Evolutionary conservation across 306 rosid genomes (phyloP).

Genomic region (Datisca glomerata): DNA sequence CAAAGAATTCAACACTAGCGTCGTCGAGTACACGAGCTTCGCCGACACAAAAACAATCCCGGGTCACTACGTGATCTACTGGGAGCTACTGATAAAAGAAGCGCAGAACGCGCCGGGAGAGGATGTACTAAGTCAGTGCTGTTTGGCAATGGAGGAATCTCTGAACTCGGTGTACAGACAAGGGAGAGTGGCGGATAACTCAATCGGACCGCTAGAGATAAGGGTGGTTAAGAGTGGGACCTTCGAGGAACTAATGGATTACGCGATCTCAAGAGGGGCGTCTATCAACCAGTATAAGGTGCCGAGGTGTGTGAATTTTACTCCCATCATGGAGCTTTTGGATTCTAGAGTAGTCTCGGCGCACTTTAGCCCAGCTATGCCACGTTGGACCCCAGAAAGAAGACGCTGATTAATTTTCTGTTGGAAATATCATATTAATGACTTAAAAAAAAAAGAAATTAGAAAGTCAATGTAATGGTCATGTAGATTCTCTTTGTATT

Average conservation of each 20-base stretch:
- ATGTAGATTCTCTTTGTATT: too few species aligned
- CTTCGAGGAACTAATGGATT: conserved; percentile 48
- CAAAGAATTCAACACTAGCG: conserved; percentile 16
- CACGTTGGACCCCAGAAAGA: too few species aligned
- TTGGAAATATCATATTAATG: too few species aligned
- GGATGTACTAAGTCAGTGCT: too few species aligned
- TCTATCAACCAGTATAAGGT: conserved; percentile 62
- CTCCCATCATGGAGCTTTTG: conserved; percentile 31
- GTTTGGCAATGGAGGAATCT: conserved; percentile 29
- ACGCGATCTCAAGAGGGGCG: conserved; percentile 37
- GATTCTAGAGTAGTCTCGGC: conserved; percentile 22
- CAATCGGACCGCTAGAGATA: conserved; percentile 48
- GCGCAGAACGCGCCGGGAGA: too few species aligned
- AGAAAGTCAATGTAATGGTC: too few species aligned
- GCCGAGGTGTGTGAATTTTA: conserved; percentile 37
- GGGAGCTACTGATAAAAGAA: conserved; percentile 16
- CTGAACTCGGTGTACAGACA: conserved; percentile 41
- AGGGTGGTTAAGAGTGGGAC: conserved; percentile 44
- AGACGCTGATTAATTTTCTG: too few species aligned
- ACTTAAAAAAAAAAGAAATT: too few species aligned
- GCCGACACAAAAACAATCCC: conserved; percentile 38
- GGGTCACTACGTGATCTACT: conserved; percentile 44
- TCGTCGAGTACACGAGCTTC: conserved; percentile 40
- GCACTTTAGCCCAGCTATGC: conserved; percentile 34
- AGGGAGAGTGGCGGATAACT: conserved; percentile 39